These are phyloP conservation scores for Quillaja saponaria DNA, from an alignment of 306 rosid species.

Conservation along the genomic window DNA sequence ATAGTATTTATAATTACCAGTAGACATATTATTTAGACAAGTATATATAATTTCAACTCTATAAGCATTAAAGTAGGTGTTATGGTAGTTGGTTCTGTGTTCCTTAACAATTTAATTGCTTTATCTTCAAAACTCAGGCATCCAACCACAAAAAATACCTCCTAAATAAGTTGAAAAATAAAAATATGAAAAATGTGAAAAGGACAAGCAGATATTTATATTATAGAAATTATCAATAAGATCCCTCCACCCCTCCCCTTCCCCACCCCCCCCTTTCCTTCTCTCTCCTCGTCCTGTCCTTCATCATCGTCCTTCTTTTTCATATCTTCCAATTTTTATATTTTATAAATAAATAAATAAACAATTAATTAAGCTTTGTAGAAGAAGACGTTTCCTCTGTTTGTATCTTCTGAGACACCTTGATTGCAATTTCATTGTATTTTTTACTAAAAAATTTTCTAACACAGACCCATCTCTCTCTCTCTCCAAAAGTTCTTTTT, in stretches of 20 bases:
- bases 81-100: conserved; percentile 74
- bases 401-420: conserved; percentile 60
- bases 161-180: conserved; percentile 28
- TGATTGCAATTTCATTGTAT: conserved; percentile 29
- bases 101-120: conserved; percentile 72
- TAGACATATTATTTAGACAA: background rate
- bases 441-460: conserved; percentile 24
- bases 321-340: background rate
- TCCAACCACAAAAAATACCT: conserved; percentile 76
- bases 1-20: conserved; percentile 1
- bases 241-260: conserved; percentile 45
- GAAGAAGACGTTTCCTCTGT: conserved; percentile 90
- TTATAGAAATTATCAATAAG: conserved; percentile 56
- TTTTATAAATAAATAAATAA: conserved; percentile 16
- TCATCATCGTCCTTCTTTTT: conserved; percentile 37
- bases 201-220: conserved; percentile 94
- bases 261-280: conserved; percentile 31
- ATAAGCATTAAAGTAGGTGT: conserved; percentile 70
- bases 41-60: conserved; percentile 30
- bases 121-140: conserved; percentile 76
- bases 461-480: conserved; percentile 38
- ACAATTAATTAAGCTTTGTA: conserved; percentile 43
- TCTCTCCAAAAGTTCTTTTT: conserved; percentile 37
- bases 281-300: no score
- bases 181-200: conserved; percentile 55